Percentiles rank a stretch among this genome's conserved stretches.
Conservation (phyloP, 257 asterid genomes). For the Vinca minor region DNA sequence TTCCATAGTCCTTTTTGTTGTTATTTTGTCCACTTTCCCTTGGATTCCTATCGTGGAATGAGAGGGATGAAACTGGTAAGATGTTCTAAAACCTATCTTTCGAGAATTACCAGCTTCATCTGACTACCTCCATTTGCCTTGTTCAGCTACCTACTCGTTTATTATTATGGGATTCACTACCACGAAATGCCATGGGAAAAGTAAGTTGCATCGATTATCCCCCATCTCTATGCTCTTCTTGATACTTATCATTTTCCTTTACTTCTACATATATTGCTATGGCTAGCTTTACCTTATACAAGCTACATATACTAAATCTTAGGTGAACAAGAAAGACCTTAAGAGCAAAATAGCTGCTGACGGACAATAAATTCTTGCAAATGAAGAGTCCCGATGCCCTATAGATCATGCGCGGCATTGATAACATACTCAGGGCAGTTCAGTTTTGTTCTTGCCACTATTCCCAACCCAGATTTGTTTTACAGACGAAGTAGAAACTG, state of each 20-base stretch:
- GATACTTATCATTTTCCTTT: too few species aligned
- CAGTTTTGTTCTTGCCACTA: neutral
- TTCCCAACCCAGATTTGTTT: neutral
- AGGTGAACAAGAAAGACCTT: constrained; percentile 87
- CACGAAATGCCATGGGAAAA: constrained; percentile 98
- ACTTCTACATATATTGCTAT: neutral
- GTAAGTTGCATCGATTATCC: constrained; percentile 23
- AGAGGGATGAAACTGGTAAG: neutral
- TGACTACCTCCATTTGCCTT: neutral
- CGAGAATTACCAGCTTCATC: neutral
- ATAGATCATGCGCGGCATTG: too few species aligned
- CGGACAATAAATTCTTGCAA: constrained; percentile 1
- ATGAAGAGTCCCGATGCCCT: neutral
- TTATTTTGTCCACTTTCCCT: neutral
- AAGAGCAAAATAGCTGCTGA: constrained; percentile 46
- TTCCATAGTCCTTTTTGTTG: neutral
- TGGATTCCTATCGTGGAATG: neutral
- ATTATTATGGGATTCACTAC: constrained; percentile 70
- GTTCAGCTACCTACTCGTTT: constrained; percentile 69
- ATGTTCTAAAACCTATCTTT: neutral
- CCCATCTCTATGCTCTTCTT: neutral
- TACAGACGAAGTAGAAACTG: neutral
- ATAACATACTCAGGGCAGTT: neutral
- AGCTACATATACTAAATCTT: constrained; percentile 10
- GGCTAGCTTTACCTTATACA: too few species aligned